A percentile compares a stretch with the other conserved stretches of the same genome.
Conservation (phyloP, 2,329 filamentous ascomycete genomes). For the Monosporascus sp. region DNA sequence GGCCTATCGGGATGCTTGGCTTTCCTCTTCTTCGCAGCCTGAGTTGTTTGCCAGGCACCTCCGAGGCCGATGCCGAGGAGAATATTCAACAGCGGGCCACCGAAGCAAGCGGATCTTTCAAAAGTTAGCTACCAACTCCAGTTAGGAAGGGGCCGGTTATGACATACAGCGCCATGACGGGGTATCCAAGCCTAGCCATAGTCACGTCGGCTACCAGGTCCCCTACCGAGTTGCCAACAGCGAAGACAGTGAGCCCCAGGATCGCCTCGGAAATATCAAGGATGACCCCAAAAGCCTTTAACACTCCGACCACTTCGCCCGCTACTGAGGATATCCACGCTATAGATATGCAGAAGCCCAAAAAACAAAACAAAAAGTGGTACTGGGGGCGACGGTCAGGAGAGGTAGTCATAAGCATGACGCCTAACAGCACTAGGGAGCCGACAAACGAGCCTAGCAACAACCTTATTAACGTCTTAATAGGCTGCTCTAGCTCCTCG, state of each 20-base stretch:
- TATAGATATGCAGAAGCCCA: conserved; percentile 87
- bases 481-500: conserved; percentile 51
- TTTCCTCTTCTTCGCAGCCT: conserved; percentile 60
- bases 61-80: conserved; percentile 89
- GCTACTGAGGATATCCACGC: conserved; percentile 97
- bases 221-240: conserved; percentile 90
- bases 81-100: conserved; percentile 98
- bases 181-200: conserved; percentile 85
- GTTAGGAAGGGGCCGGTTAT: background rate
- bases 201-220: conserved; percentile 94
- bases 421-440: conserved; percentile 61
- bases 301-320: conserved; percentile 87
- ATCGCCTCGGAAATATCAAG: conserved; percentile 92
- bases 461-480: conserved; percentile 48
- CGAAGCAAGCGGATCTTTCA: conserved; percentile 78
- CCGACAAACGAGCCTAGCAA: conserved; percentile 60
- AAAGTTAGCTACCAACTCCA: conserved; percentile 16
- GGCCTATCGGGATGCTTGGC: conserved; percentile 61
- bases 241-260: conserved; percentile 90
- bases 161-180: conserved; percentile 81
- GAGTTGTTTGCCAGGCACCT: conserved; percentile 81
- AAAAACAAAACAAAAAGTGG: conserved; percentile 74
- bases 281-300: conserved; percentile 90
- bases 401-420: conserved; percentile 65
- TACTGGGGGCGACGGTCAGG: conserved; percentile 64